phyloP scores from a whole-genome alignment of 2,329 filamentous ascomycete genomes.

The Aspergillus candidus region DNA sequence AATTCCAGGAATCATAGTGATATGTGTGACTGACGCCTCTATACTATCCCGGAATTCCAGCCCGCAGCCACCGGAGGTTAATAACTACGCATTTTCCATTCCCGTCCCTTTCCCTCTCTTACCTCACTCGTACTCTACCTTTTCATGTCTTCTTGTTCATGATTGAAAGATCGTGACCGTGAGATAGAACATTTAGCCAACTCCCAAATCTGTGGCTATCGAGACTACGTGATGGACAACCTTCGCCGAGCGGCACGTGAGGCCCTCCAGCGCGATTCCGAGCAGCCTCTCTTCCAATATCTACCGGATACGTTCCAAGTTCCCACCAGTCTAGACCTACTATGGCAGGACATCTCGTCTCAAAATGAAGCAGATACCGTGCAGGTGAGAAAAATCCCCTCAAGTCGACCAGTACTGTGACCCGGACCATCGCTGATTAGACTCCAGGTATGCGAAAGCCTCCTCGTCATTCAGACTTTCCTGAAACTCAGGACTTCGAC shows the following conservation, averaged over 20 bases:
- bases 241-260: conserved; percentile 24
- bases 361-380: conserved; percentile 13
- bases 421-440: background rate
- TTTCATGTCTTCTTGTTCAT: no score
- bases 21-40: no score
- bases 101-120: no score
- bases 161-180: no score
- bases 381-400: conserved; percentile 16
- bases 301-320: conserved; percentile 7
- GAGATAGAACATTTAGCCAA: no score
- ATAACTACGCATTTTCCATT: no score
- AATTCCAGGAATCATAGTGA: no score
- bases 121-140: no score
- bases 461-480: conserved; percentile 24
- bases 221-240: conserved; percentile 17
- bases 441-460: conserved; percentile 23
- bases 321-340: conserved; percentile 12
- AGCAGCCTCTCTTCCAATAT: conserved; percentile 4
- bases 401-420: background rate
- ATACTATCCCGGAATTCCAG: no score
- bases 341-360: conserved; percentile 29
- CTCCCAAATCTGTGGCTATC: no score
- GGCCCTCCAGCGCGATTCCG: conserved; percentile 12
- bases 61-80: no score
- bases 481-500: conserved; percentile 15